These are phyloP conservation scores for Mortierella sp. DNA, from an alignment of 371 early-diverging fungal genomes.

Conservation along the genomic window DNA sequence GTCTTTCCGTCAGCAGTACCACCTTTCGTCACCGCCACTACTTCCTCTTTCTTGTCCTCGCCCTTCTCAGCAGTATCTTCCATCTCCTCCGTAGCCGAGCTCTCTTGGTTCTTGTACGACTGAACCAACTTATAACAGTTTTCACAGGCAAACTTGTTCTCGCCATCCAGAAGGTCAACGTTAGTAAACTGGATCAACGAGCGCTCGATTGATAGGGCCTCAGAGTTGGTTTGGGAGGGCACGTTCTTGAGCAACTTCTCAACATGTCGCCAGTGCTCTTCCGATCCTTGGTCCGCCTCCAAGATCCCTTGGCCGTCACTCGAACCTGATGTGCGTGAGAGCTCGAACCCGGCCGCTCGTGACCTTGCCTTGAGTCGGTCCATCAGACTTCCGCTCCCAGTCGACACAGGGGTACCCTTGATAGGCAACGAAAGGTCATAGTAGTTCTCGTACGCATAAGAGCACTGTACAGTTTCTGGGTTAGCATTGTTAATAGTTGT, in stretches of 20 bases:
- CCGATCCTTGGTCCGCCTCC: conserved; percentile 27
- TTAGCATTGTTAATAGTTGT: background rate
- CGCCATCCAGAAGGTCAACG: conserved; percentile 46
- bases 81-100: background rate
- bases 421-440: conserved; percentile 44
- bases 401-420: conserved; percentile 20
- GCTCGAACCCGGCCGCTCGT: conserved; percentile 16
- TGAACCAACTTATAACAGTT: conserved; percentile 46
- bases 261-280: conserved; percentile 37
- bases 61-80: conserved; percentile 6
- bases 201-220: conserved; percentile 35
- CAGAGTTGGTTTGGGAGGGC: conserved; percentile 17
- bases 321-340: conserved; percentile 4
- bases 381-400: conserved; percentile 24
- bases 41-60: conserved; percentile 1
- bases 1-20: background rate
- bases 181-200: conserved; percentile 51
- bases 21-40: background rate
- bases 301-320: conserved; percentile 28
- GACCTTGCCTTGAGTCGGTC: conserved; percentile 29
- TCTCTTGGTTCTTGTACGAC: conserved; percentile 5
- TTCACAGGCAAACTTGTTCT: conserved; percentile 55
- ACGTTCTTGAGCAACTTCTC: conserved; percentile 46
- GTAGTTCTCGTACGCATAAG: conserved; percentile 44
- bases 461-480: conserved; percentile 19